Evolutionary conservation across 1,139 yeast species (phyloP).

Genomic region (Protomyces inundatus): DNA sequence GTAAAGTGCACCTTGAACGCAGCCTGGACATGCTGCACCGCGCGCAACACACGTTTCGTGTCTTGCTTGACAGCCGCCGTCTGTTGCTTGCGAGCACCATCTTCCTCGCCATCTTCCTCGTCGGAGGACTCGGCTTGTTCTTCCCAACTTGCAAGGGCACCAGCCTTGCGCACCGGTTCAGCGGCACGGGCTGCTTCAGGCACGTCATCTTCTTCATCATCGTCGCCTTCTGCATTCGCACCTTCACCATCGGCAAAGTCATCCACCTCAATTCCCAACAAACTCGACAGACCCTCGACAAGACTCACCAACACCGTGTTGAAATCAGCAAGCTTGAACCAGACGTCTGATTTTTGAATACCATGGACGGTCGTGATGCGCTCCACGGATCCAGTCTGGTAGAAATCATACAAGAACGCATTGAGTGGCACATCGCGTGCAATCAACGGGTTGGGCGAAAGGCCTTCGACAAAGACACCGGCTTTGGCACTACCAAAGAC

Average conservation of each 20-base stretch:
- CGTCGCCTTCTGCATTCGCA: slow-evolving; percentile 18
- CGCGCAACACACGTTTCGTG: slow-evolving; percentile 22
- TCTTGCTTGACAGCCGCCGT: slow-evolving; percentile 20
- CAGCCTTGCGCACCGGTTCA: slow-evolving; percentile 13
- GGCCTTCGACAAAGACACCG: slow-evolving; percentile 23
- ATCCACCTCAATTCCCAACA: slow-evolving; percentile 25
- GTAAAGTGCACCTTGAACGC: slow-evolving; percentile 22
- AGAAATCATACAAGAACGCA: slow-evolving; percentile 27
- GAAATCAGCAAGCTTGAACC: slow-evolving; percentile 26
- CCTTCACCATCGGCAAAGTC: slow-evolving; percentile 26
- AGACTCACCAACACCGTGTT: slow-evolving; percentile 26
- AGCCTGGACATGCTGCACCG: slow-evolving; percentile 24
- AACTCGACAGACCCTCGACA: slow-evolving; percentile 19
- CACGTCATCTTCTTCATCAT: slow-evolving; percentile 17
- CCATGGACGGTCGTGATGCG: slow-evolving; percentile 14
- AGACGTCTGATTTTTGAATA: slow-evolving; percentile 22
- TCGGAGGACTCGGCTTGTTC: slow-evolving; percentile 11
- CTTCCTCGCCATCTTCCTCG: slow-evolving; percentile 9
- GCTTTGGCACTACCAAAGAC: slow-evolving; percentile 12
- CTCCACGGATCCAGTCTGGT: slow-evolving; percentile 23
- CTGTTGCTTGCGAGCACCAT: slow-evolving; percentile 1
- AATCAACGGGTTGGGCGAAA: slow-evolving; percentile 15
- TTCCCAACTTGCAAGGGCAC: slow-evolving; percentile 11
- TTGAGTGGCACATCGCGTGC: slow-evolving; percentile 10
- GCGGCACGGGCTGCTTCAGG: slow-evolving; percentile 14